A percentile compares a stretch with the other conserved stretches of the same genome.
Conservation (phyloP, 176 grass and related monocot genomes). For the Carex myosuroides region DNA sequence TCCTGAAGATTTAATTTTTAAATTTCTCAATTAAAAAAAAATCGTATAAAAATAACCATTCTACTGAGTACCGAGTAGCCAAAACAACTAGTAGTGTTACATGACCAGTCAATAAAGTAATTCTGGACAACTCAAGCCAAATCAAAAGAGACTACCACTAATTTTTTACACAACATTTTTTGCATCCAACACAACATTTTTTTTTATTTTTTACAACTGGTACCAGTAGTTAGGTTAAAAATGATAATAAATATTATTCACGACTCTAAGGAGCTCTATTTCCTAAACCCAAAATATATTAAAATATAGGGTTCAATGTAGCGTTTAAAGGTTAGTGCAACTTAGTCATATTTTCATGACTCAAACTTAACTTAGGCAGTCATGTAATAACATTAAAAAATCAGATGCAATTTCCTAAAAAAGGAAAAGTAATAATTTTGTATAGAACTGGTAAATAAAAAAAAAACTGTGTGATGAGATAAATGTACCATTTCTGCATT, state of each 20-base stretch:
- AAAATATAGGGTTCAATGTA: background rate
- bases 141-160: background rate
- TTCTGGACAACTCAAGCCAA: background rate
- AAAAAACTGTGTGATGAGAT: constrained; percentile 11
- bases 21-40: too few relatives aligned
- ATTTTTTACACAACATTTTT: background rate
- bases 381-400: background rate
- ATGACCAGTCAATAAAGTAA: background rate
- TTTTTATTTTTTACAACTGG: background rate
- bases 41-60: background rate
- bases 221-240: background rate
- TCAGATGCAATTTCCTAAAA: background rate
- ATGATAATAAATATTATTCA: background rate
- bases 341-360: background rate
- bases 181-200: background rate
- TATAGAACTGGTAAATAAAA: constrained; percentile 17
- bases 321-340: background rate
- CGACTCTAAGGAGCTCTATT: background rate
- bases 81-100: background rate
- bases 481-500: constrained; percentile 96
- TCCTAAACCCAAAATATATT: background rate
- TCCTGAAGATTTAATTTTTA: too few relatives aligned
- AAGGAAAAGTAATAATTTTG: background rate
- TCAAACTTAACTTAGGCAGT: background rate
- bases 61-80: background rate